These are phyloP conservation scores for Fusarium siculi DNA, from an alignment of 2,329 filamentous ascomycete species.

Conservation along the genomic window DNA sequence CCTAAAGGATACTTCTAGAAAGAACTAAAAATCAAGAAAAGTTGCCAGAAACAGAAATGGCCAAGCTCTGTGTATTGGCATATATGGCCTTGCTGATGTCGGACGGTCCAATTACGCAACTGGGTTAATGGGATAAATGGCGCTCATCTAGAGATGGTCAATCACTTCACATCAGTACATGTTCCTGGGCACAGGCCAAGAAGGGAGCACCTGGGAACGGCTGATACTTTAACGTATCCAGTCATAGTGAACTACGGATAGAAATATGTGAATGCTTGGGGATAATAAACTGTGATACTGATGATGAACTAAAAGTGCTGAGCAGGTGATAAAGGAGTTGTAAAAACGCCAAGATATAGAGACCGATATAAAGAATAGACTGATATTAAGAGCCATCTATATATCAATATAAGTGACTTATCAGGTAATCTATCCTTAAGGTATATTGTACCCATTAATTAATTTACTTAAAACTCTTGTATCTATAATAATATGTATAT, in stretches of 20 bases:
- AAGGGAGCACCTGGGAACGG: not conserved
- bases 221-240: not conserved
- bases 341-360: not conserved
- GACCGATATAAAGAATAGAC: not conserved
- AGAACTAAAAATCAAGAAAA: not conserved
- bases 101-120: not conserved
- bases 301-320: not conserved
- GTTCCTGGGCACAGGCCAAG: not conserved
- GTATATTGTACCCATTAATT: too few species aligned
- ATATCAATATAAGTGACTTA: too few species aligned
- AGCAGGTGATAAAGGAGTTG: not conserved
- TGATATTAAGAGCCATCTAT: too few species aligned
- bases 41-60: not conserved
- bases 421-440: not conserved
- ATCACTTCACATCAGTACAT: not conserved
- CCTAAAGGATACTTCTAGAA: not conserved
- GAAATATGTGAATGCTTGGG: not conserved
- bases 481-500: not conserved
- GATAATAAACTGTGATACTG: not conserved
- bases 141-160: not conserved
- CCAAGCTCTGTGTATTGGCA: not conserved
- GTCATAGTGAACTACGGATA: not conserved
- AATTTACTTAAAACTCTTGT: too few species aligned
- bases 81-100: not conserved
- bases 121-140: not conserved